Evolutionary conservation across 768 basidiomycete species (phyloP), one percentile per base, ranked within the genome.

Genomic region (Sarcodon aspratus): DNA sequence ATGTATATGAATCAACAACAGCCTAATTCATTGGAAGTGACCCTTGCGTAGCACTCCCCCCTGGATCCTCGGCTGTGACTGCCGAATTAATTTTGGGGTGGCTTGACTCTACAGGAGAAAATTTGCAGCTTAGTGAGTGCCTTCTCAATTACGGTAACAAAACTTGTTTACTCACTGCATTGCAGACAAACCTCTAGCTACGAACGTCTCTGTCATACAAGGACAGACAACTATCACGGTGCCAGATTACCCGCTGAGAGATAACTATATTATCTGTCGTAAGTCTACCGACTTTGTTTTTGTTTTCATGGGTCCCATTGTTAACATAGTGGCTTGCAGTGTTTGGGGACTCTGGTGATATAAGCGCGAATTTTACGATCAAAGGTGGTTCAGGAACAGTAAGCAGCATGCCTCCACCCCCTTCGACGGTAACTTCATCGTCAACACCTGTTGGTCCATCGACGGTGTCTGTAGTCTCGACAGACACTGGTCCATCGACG

Each of bases 251-350:
- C 15, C 62, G 10, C 38, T 58, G 9, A 57, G 70, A 33, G 50
- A 65, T 49, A 63, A 70, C 54, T 76, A 76, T 57, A 67, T 75
- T 50, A 60, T 75, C 49, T 74, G 74, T 53, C 60, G 73, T 75
- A 52, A 63, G 58, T 58, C 27, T 32, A 31, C 8, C 46, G 46
- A 12, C 13, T 17, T 5, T 5, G 13, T 11, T 15, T 13, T 27
- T 8, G 15, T 27, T 42, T 11, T 6, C 40, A 17, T 42, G 17
- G 5, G 11, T 42, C 40, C 21, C 21, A 11, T 27, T 37, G 18
- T 38, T 17, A 36, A 53, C 18, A 49, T 54, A 10, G 11, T 44
- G n/a, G 40, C 38, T 15, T 48, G 13, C 48, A 75, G 73, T 75
- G 33, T 60, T 75, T 38, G 74, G 73, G 35, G 71, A 74, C 56